A percentile compares a stretch with the other conserved stretches of the same genome.
phyloP scores from a whole-genome alignment of 2,329 filamentous ascomycete species.

The Xylaria sp. region DNA sequence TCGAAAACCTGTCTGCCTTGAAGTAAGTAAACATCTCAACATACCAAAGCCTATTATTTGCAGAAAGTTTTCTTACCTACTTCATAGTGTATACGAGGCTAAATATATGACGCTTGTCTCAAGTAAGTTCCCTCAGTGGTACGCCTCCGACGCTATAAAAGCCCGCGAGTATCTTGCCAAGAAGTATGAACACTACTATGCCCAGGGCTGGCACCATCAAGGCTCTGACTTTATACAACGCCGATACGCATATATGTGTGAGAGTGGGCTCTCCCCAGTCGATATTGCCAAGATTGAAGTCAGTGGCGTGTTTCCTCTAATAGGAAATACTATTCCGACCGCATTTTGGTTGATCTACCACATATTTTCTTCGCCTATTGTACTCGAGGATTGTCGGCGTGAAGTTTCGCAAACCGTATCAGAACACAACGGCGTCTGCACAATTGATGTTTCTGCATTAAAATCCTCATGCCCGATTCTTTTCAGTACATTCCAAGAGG shows the following conservation, averaged over 20 bases:
- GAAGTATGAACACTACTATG: too few relatives aligned
- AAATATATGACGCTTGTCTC: too few relatives aligned
- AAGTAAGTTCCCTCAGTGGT: too few relatives aligned
- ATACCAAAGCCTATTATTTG: too few relatives aligned
- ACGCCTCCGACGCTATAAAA: too few relatives aligned
- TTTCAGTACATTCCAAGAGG: conserved; percentile 21
- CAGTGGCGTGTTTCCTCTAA: conserved; percentile 17
- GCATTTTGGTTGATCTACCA: conserved; percentile 36
- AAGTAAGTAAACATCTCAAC: too few relatives aligned
- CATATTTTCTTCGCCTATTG: conserved; percentile 26
- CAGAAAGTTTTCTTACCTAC: too few relatives aligned
- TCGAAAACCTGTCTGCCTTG: not conserved
- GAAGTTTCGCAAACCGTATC: conserved; percentile 25
- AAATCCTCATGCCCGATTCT: conserved; percentile 28
- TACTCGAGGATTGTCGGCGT: conserved; percentile 31
- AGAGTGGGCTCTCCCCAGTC: too few relatives aligned
- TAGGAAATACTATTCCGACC: conserved; percentile 32
- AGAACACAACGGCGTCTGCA: conserved; percentile 12
- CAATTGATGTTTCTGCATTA: conserved; percentile 22
- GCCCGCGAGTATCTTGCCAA: too few relatives aligned
- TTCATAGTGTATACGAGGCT: too few relatives aligned
- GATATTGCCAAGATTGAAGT: conserved; percentile 31
- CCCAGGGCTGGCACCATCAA: not conserved
- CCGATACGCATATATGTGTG: too few relatives aligned
- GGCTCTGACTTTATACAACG: too few relatives aligned